Base-by-base conservation (phyloP, 176 grass and related monocot genomes). In the Oryza nivara region DNA sequence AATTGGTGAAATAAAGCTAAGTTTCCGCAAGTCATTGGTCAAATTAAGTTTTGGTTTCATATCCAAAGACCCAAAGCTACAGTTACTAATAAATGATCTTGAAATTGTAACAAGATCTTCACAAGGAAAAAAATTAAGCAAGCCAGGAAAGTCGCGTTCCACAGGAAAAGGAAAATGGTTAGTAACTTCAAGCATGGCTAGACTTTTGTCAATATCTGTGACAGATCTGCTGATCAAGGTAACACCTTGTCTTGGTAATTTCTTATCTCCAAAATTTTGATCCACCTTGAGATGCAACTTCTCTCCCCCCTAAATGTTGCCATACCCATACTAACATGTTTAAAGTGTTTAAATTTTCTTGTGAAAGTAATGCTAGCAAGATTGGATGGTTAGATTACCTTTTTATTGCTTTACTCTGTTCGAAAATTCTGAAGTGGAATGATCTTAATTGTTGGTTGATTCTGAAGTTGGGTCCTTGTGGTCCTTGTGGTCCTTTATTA, bases 91-190 rank as follows among this genome's bases (percentile, higher is more conserved):
- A 80, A 92, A 81, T 92, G 96, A 99, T 88, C 72, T 99, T 64
- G 96, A 99, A 90, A 91, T 99, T 88, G 75, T 92, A 68, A 92
- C 88, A 51, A 89, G 91, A 43, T 91, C 89, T 71, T 77, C 76
- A 19, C 81, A 94, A 85, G 89, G 48, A 67, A 91, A 99, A 82
- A 91, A 64, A 47, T 72, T 45, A 69, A 77, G 78, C 74, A 99
- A 99, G 83, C 80, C 86, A 67, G 70, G 60, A 87, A 98, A 80
- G 84, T 71, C 88, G 67, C 91, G 88, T 41, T 96, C 96, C 36
- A 95, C 96, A 68, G 96, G 96, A 82, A 99, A 96, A 91, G 96
- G 96, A 54, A 99, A 96, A 88, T 99, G 96, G 96, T 82, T 99
- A 76, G 80, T 99, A 66, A 92, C 94, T 83, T 96, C 93, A 75